phyloP scores from a whole-genome alignment of 768 basidiomycete genomes.

The Thelephora ganbajun region DNA sequence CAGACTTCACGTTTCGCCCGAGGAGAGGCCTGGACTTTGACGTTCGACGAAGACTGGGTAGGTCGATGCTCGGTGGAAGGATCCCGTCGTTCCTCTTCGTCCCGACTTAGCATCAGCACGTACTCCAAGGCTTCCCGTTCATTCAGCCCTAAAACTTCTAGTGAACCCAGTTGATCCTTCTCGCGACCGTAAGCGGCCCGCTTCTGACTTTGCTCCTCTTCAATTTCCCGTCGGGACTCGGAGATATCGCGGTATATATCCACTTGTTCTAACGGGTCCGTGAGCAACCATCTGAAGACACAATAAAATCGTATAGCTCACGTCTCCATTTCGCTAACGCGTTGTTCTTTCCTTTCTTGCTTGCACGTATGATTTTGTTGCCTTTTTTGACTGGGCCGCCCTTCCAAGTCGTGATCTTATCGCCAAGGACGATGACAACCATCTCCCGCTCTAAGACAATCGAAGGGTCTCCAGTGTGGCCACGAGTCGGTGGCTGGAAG shows the following conservation, averaged over 20 bases:
- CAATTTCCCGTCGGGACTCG: slow-evolving; percentile 40
- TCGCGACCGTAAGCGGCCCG: slow-evolving; percentile 31
- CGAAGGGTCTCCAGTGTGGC: slow-evolving; percentile 17
- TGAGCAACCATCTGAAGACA: neutral
- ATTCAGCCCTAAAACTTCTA: slow-evolving; percentile 54
- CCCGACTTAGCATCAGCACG: slow-evolving; percentile 71
- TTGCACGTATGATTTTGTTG: slow-evolving; percentile 14
- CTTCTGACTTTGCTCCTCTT: slow-evolving; percentile 29
- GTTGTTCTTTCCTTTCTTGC: slow-evolving; percentile 8
- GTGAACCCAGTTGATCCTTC: slow-evolving; percentile 39
- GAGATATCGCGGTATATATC: slow-evolving; percentile 49
- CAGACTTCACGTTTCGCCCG: slow-evolving; percentile 5
- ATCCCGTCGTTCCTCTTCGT: slow-evolving; percentile 36
- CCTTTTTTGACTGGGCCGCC: slow-evolving; percentile 32
- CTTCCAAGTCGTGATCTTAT: slow-evolving; percentile 54
- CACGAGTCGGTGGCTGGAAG: slow-evolving; percentile 29
- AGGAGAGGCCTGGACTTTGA: slow-evolving; percentile 45
- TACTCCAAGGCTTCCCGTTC: slow-evolving; percentile 72
- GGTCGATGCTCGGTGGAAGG: slow-evolving; percentile 13
- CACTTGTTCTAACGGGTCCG: slow-evolving; percentile 32
- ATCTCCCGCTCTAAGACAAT: slow-evolving; percentile 44
- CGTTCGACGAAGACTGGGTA: slow-evolving; percentile 24
- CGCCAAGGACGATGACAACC: slow-evolving; percentile 46
- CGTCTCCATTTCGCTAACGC: slow-evolving; percentile 22
- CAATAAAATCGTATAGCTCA: slow-evolving; percentile 11